Base-by-base conservation (phyloP, 805 yeast species). In the Priceomyces fermenticarens region DNA sequence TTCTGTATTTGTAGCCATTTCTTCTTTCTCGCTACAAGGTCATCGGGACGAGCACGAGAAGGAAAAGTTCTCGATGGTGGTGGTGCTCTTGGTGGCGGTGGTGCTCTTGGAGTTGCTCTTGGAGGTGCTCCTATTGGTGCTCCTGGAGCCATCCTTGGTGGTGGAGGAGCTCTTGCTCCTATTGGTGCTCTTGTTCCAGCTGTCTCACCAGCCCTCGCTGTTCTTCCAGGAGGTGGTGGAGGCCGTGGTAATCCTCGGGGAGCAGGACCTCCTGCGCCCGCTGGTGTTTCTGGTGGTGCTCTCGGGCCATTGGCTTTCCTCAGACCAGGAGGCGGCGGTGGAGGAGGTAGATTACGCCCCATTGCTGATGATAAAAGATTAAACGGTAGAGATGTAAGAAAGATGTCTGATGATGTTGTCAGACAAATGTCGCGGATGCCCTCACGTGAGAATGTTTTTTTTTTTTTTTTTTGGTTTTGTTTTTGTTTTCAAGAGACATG, bases 1-100 rank as follows among this genome's bases (percentile, higher is more conserved):
- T 83, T 85, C 50, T 85, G 95, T 2, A 76, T 35, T 40, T 72
- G 77, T 8, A 73, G 65, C 95, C 93, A 86, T 49, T 73, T 70
- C 42, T 70, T 64, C 45, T 77, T 74, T 40, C 78, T 66, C 16
- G 60, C 55, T 23, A 70, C 67, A 4, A 80, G 60, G 35, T 66
- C 69, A 2, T 45, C 49, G 1, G 32, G 25, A 20, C 7, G 4
- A 20, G 25, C 4, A 8, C 25, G 25, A 20, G 25, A 20, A 5
- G 25, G 25, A 8, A 20, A 9, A 29, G 17, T 16, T 12, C n/a
- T 10, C 10, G 27, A 14, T 11, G 27, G 35, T 8, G 27, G n/a
- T 8, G 35, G 35, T 11, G 27, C 26, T 11, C 26, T 23, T 8
- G 27, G n/a, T 8, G 35, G 35, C 4, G 35, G 23, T 3, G 13